Conservation (phyloP, 345 rosid genomes). For the Toxicodendron radicans region DNA sequence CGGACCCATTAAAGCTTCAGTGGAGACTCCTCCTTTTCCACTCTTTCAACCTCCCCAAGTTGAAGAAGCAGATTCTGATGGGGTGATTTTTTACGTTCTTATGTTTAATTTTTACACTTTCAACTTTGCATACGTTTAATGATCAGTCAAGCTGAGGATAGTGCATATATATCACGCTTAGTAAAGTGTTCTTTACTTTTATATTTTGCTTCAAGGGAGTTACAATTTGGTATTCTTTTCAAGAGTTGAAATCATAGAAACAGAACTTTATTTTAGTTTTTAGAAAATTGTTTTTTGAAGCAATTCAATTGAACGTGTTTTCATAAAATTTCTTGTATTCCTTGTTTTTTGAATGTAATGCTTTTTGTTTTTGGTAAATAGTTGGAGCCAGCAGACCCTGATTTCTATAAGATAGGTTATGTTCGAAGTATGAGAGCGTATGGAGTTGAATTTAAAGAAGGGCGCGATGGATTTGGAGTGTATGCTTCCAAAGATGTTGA, state of each 20-base stretch:
- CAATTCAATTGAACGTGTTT: too few species aligned
- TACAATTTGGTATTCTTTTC: too few species aligned
- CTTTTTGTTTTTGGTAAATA: background rate
- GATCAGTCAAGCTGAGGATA: background rate
- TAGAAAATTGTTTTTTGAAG: too few species aligned
- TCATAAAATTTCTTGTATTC: background rate
- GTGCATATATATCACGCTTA: too few species aligned
- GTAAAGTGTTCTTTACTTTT: too few species aligned
- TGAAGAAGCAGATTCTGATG: conserved; percentile 52
- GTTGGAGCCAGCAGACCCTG: conserved; percentile 80
- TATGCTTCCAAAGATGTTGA: conserved; percentile 89
- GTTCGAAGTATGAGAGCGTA: conserved; percentile 83
- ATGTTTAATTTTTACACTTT: background rate
- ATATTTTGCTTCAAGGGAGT: too few species aligned
- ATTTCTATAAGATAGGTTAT: conserved; percentile 90
- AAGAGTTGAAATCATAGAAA: background rate
- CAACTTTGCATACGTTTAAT: background rate
- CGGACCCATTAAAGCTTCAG: conserved; percentile 51
- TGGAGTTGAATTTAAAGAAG: conserved; percentile 88
- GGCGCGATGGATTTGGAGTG: conserved; percentile 87
- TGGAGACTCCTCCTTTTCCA: conserved; percentile 65
- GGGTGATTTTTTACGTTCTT: conserved; percentile 16
- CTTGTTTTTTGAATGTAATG: background rate
- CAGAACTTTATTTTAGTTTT: background rate
- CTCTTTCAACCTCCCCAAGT: conserved; percentile 54